Conservation (phyloP, 1,139 yeast species). For the Suhomyces bolitotheri region DNA sequence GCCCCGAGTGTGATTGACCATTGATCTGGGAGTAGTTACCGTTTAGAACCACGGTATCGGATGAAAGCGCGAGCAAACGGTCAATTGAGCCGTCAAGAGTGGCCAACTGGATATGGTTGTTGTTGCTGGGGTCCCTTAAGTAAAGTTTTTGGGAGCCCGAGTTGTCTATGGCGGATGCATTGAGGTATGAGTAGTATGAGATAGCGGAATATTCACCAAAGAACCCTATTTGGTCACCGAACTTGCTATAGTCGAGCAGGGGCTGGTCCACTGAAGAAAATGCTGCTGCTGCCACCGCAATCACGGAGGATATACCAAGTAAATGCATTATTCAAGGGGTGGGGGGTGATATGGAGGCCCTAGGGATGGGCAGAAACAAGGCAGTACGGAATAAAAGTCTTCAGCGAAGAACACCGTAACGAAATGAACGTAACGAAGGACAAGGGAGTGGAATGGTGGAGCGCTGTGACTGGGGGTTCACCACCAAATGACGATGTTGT, state of each 20-base stretch:
- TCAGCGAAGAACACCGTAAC: not conserved
- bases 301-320: not conserved
- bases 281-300: constrained; percentile 8
- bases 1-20: constrained; percentile 42
- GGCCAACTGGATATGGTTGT: constrained; percentile 33
- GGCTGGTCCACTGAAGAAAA: constrained; percentile 27
- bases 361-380: not conserved
- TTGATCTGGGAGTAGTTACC: constrained; percentile 44
- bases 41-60: constrained; percentile 42
- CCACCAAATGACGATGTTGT: not conserved
- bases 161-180: constrained; percentile 34
- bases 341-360: not conserved
- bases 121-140: constrained; percentile 30
- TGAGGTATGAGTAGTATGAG: constrained; percentile 55
- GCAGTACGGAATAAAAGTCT: not conserved
- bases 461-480: not conserved
- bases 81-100: constrained; percentile 34
- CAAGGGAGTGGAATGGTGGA: not conserved
- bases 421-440: not conserved
- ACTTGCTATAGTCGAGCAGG: constrained; percentile 27
- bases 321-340: not conserved
- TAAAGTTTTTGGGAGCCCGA: constrained; percentile 28
- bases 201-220: constrained; percentile 67
- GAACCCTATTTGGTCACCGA: constrained; percentile 53
- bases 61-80: constrained; percentile 28